A percentile compares a stretch with the other conserved stretches of the same genome.
Conservation (phyloP, 257 asterid genomes). For the Thymus mandschuricus region DNA sequence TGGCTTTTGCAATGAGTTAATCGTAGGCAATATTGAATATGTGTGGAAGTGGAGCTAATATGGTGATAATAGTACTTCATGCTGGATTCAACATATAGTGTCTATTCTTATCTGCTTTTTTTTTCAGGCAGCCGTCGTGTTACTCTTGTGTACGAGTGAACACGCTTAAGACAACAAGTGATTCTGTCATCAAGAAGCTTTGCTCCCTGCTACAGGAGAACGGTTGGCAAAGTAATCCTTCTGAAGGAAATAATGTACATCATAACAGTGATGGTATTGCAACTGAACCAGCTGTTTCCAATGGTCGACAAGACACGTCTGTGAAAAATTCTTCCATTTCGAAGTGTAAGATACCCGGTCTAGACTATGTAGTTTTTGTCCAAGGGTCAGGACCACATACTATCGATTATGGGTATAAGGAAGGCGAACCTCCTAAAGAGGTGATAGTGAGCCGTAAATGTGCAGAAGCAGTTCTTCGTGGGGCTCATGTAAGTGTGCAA, state of each 20-base stretch:
- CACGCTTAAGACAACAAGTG: conserved; percentile 68
- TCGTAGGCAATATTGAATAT: background rate
- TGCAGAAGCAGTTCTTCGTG: conserved; percentile 99
- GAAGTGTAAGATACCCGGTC: conserved; percentile 65
- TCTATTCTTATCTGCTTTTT: conserved; percentile 23
- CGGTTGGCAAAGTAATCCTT: conserved; percentile 34
- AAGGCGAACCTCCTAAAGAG: conserved; percentile 76
- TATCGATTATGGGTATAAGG: conserved; percentile 61
- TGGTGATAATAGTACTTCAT: background rate
- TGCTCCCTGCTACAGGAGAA: conserved; percentile 52
- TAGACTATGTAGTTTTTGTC: conserved; percentile 76
- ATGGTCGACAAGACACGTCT: conserved; percentile 24
- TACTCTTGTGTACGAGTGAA: conserved; percentile 96
- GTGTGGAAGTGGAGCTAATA: conserved; percentile 1
- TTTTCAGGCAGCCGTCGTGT: conserved; percentile 81
- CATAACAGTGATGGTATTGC: conserved; percentile 25
- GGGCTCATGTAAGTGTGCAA: conserved; percentile 78
- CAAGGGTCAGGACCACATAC: conserved; percentile 90
- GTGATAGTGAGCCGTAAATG: conserved; percentile 95
- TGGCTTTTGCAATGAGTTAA: background rate
- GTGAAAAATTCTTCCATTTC: conserved; percentile 41
- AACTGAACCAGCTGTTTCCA: conserved; percentile 32
- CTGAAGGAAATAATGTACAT: conserved; percentile 34
- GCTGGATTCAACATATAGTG: background rate
- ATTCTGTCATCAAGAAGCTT: conserved; percentile 70